Evolutionary conservation across 768 basidiomycete species (phyloP).

Genomic region (Cyclocybe aegerita): DNA sequence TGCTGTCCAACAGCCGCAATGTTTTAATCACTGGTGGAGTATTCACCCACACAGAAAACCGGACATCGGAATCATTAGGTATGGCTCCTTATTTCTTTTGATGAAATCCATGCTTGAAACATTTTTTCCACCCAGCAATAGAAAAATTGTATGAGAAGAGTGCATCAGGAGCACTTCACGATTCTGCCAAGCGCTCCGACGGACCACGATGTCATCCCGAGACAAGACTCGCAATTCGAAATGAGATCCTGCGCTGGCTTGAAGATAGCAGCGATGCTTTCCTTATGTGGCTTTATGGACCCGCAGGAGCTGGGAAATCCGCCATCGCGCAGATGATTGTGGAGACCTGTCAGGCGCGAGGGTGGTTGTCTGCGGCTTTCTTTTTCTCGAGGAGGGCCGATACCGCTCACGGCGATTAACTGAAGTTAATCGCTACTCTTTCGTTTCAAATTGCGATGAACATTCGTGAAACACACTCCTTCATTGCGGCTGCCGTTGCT

Average conservation of each 20-base stretch:
- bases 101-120: too few relatives aligned
- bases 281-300: constrained; percentile 6
- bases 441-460: constrained; percentile 4
- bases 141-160: neutral
- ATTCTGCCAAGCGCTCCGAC: constrained; percentile 3
- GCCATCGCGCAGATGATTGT: constrained; percentile 6
- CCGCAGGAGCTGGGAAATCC: constrained; percentile 10
- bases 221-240: neutral
- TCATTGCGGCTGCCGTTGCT: neutral
- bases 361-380: constrained; percentile 3
- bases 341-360: neutral
- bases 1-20: too few relatives aligned
- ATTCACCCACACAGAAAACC: neutral
- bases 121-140: too few relatives aligned
- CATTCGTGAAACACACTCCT: neutral
- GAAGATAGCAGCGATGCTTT: neutral
- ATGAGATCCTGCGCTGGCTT: constrained; percentile 1
- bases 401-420: neutral
- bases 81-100: too few relatives aligned
- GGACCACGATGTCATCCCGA: constrained; percentile 8
- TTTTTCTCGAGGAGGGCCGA: constrained; percentile 5
- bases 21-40: neutral
- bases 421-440: constrained; percentile 4
- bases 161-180: constrained; percentile 1
- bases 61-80: too few relatives aligned